A percentile compares a stretch with the other conserved stretches of the same genome.
phyloP scores from a whole-genome alignment of 768 basidiomycete genomes.

The Kwoniella mangroviensis region DNA sequence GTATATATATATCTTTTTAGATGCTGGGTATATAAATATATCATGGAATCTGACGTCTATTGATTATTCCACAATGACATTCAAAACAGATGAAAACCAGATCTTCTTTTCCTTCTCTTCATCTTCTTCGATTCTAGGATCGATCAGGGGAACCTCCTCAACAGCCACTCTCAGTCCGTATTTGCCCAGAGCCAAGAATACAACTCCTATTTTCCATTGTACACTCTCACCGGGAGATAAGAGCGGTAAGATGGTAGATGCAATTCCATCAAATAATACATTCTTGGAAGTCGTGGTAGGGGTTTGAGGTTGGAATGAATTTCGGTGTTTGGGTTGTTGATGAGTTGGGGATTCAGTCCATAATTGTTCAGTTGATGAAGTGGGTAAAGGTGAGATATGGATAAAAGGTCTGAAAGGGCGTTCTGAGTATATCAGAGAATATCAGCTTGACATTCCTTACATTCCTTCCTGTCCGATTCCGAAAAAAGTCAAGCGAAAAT shows the following conservation, averaged over 20 bases:
- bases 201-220: constrained; percentile 15
- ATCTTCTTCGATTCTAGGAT: background rate
- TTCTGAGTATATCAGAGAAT: constrained; percentile 19
- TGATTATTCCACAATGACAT: constrained; percentile 26
- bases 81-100: constrained; percentile 28
- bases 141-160: constrained; percentile 29
- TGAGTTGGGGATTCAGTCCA: constrained; percentile 18
- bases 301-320: background rate
- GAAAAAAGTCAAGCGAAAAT: background rate
- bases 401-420: constrained; percentile 32
- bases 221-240: constrained; percentile 24
- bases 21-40: background rate
- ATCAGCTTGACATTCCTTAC: background rate
- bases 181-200: constrained; percentile 38
- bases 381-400: constrained; percentile 32
- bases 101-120: constrained; percentile 20
- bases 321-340: constrained; percentile 6
- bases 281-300: constrained; percentile 18
- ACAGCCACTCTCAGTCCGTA: constrained; percentile 47
- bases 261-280: constrained; percentile 42
- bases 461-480: background rate
- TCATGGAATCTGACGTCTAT: background rate
- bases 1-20: background rate
- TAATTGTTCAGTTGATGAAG: constrained; percentile 20
- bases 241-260: constrained; percentile 20